Base-by-base conservation (phyloP, 2,329 filamentous ascomycete species). In the Paraphoma sp. region DNA sequence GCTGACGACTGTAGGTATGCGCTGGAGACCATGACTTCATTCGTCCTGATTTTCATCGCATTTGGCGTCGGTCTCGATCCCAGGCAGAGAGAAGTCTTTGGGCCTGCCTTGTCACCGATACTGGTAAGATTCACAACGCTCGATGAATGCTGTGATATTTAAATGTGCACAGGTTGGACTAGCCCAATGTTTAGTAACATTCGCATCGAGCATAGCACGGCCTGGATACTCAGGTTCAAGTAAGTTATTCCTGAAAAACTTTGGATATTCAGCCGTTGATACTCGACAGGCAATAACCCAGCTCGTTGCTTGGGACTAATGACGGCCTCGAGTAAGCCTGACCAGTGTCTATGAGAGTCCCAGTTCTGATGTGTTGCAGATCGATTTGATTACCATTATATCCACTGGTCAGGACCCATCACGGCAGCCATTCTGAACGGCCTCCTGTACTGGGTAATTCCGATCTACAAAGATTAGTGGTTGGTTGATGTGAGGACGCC, bases 1-100 rank as follows among this genome's bases (percentile, higher is more conserved):
- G 43, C 46, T 63, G 43, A 63, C 30, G 6, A 16, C 33, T 10
- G 6, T 3, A 68, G 63, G 31, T 81, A 84, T 51, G 71, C 81
- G 8, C 75, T 82, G 40, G 84, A 86, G 62, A 80, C 80, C 41
- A 75, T 82, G 52, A 75, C 77, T 4, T 77, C 74, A 4, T 75
- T 82, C n/a, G 72, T 79, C 1, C 58, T 84, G 12, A 64, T 86
- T 0, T 79, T 83, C 60, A 73, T 85, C 17, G 77, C 81, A 0
- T 85, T 84, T 58, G 82, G 83, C 1, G 80, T 83, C 10, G 83
- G 82, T 14, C 72, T 86, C 4, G 83, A 86, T 65, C 84, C 84
- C 2, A 72, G 83, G 3, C 83, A 85, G 62, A 76, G 76, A 1
- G 70, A 78, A 16, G 67, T 83, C 3, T 84, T 83, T 60, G 83